A percentile compares a stretch with the other conserved stretches of the same genome.
phyloP scores from a whole-genome alignment of 2,329 filamentous ascomycete species.

The Emergomyces orientalis region DNA sequence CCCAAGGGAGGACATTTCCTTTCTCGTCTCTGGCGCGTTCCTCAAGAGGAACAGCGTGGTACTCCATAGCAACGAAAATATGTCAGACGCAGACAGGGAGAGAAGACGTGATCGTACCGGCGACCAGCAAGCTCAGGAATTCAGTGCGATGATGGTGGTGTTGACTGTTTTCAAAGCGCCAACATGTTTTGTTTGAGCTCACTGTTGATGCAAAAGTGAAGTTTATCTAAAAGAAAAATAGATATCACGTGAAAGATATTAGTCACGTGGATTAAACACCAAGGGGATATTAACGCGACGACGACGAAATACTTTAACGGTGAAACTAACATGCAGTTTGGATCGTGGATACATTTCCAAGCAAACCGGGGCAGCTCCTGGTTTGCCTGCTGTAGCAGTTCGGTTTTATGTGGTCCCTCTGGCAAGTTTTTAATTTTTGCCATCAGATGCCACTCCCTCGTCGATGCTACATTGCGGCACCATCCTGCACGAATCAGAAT shows the following conservation, averaged over 20 bases:
- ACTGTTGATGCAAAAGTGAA: background rate
- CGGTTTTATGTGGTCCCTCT: background rate
- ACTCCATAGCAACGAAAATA: conserved; percentile 43
- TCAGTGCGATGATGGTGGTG: background rate
- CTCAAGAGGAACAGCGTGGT: conserved; percentile 55
- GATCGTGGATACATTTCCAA: conserved; percentile 2
- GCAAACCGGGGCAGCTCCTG: conserved; percentile 6
- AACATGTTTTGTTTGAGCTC: background rate
- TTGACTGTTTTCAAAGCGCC: background rate
- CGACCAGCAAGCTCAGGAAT: background rate
- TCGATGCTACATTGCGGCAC: conserved; percentile 1
- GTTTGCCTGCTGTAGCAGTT: conserved; percentile 1
- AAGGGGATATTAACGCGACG: background rate
- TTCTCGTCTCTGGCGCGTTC: conserved; percentile 52
- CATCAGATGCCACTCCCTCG: conserved; percentile 6
- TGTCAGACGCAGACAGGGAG: background rate
- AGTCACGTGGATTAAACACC: background rate
- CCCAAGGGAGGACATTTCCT: conserved; percentile 54
- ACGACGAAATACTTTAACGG: background rate
- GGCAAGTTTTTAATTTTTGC: conserved; percentile 2
- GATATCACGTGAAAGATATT: background rate
- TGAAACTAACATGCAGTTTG: conserved; percentile 4
- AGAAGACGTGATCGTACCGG: background rate
- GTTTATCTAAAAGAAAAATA: background rate
- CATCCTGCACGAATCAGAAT: conserved; percentile 12